A percentile compares a stretch with the other conserved stretches of the same genome.
phyloP scores from a whole-genome alignment of 495 filamentous ascomycete species.

The Xylona heveae region DNA sequence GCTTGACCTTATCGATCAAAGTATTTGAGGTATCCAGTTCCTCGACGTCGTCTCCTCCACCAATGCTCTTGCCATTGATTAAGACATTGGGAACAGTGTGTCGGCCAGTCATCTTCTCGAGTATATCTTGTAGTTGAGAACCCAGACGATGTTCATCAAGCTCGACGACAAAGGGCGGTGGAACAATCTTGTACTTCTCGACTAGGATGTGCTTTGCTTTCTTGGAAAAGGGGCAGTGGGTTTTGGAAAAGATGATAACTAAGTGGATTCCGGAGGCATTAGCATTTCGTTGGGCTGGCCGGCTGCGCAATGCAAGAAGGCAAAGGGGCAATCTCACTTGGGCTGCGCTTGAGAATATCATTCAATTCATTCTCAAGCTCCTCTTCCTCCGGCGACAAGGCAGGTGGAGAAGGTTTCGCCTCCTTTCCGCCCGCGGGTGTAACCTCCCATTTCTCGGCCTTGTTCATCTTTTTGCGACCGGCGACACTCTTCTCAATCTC shows the following conservation, averaged over 20 bases:
- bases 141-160: slow-evolving; percentile 68
- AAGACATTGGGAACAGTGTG: slow-evolving; percentile 83
- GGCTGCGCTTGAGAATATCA: slow-evolving; percentile 55
- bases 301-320: neutral
- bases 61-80: slow-evolving; percentile 71
- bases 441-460: slow-evolving; percentile 10
- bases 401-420: slow-evolving; percentile 10
- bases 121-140: slow-evolving; percentile 37
- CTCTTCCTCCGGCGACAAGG: slow-evolving; percentile 24
- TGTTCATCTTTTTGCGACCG: slow-evolving; percentile 40
- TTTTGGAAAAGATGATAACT: slow-evolving; percentile 94
- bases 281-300: neutral
- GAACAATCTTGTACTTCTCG: slow-evolving; percentile 60
- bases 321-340: slow-evolving; percentile 29
- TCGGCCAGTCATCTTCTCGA: slow-evolving; percentile 54
- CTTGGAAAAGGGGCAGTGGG: slow-evolving; percentile 69
- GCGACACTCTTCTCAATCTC: slow-evolving; percentile 34
- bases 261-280: too few species aligned
- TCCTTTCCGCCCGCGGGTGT: slow-evolving; percentile 13
- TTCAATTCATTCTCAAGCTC: slow-evolving; percentile 42
- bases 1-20: slow-evolving; percentile 48
- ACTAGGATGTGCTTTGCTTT: slow-evolving; percentile 68
- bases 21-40: slow-evolving; percentile 46
- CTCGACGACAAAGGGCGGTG: slow-evolving; percentile 73
- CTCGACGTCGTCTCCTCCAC: slow-evolving; percentile 71